Evolutionary conservation across 2,329 filamentous ascomycete genomes (phyloP), one percentile per base, ranked within the genome.

Genomic region (Cladosporium austrohemisphaericum): DNA sequence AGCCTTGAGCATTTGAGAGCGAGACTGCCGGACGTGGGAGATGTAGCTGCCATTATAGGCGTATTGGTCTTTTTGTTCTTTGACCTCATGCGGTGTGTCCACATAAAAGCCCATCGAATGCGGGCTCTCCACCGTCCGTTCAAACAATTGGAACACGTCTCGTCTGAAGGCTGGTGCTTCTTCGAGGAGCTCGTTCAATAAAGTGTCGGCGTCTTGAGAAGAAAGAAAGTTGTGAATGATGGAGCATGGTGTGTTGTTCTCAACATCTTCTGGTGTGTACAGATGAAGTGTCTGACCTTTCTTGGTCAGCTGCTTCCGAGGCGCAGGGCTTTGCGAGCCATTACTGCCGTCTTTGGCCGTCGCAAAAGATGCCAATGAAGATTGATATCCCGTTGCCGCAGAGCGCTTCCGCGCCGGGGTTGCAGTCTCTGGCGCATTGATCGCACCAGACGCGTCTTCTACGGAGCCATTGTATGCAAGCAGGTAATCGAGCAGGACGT

Each of bases 141-240:
- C 90, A 65, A 96, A 96, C 1, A 97, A 71, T 63, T 93, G 88
- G 62, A 96, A 95, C 0, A 80, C 83, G 19, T 81, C 79, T 55
- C 77, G 81, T 41, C 83, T 75, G 63, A 90, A 95, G 0, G 84
- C 80, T 18, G 78, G 72, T 1, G 86, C 77, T 68, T 96, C 89
- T 1, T 77, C 70, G 1, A 96, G 69, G 29, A 97, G 76, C 65
- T 97, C 91, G 25, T 68, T 66, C 1, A 97, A 73, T 10, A 98
- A 74, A 1, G 77, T 75, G 55, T 89, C 85, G 31, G 93, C 92
- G 51, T 86, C 76, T 2, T 83, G 74, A 0, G 75, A 23, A 0
- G 88, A 83, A 0, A 98, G 74, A 59, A 97, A 96, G 61, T 95
- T 93, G 68, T 95, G 90, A 49, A 96, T 83, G 56, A 97, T 86